These are phyloP conservation scores for Eimeria acervulina DNA, from an alignment of 169 alveolate species.

Conservation along the genomic window DNA sequence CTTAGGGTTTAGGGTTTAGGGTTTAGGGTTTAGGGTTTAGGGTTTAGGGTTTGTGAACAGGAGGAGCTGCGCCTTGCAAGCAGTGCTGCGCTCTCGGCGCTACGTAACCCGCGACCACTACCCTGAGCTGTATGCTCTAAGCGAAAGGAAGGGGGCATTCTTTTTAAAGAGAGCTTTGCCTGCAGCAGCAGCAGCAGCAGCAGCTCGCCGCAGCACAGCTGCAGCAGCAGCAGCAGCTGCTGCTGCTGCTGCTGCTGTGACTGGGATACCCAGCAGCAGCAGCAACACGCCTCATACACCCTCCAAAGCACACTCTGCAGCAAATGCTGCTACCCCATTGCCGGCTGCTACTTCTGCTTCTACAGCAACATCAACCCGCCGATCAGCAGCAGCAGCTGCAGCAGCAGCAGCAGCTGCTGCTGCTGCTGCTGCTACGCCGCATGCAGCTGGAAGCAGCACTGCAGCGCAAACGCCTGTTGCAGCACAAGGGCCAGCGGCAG, in stretches of 20 bases:
- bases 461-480: conserved; percentile 13
- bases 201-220: conserved; percentile 64
- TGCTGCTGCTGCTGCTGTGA: conserved; percentile 26
- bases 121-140: conserved; percentile 76
- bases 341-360: not conserved
- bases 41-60: conserved; percentile 42
- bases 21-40: not conserved
- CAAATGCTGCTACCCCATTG: not conserved
- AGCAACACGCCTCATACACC: not conserved
- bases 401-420: conserved; percentile 59
- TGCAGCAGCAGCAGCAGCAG: conserved; percentile 29
- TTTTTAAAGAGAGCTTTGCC: conserved; percentile 11
- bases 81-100: conserved; percentile 67
- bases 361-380: not conserved
- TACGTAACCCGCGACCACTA: conserved; percentile 57
- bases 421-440: conserved; percentile 25
- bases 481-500: not conserved
- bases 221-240: conserved; percentile 25
- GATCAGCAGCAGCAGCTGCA: conserved; percentile 44
- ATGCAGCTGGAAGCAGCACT: not conserved
- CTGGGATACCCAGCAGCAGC: conserved; percentile 1
- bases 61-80: conserved; percentile 73
- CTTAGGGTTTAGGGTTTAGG: not conserved
- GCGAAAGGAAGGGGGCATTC: conserved; percentile 67
- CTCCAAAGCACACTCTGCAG: not conserved